Conservation (phyloP, 345 rosid species). For the Citrus reticulata region DNA sequence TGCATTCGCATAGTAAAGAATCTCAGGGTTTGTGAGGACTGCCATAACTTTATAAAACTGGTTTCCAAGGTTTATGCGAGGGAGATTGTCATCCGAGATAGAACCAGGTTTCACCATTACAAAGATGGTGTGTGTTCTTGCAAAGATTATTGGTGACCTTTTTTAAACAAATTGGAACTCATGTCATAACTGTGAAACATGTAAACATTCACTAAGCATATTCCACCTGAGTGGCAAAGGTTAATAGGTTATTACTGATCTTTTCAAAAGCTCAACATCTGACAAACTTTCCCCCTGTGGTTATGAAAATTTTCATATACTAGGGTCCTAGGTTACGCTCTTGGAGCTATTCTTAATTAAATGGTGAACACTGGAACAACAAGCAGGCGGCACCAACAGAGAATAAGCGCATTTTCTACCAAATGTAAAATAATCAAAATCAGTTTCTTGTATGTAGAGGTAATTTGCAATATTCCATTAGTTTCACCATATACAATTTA, state of each 20-base stretch:
- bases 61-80: slow-evolving; percentile 27
- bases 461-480: background rate
- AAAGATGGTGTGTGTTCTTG: slow-evolving; percentile 37
- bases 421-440: background rate
- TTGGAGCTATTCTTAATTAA: background rate
- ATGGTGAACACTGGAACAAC: background rate
- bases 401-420: background rate
- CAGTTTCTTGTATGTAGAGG: background rate
- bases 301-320: background rate
- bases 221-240: background rate
- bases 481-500: background rate
- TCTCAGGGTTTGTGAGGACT: slow-evolving; percentile 47
- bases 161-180: background rate
- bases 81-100: slow-evolving; percentile 33
- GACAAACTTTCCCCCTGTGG: background rate
- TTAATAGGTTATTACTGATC: background rate
- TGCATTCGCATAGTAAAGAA: slow-evolving; percentile 39
- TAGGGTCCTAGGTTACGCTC: background rate
- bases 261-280: background rate
- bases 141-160: slow-evolving; percentile 32
- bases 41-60: slow-evolving; percentile 35
- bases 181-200: background rate
- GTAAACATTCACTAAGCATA: background rate
- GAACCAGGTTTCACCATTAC: slow-evolving; percentile 37
- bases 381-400: background rate